Evolutionary conservation across 495 filamentous ascomycete genomes (phyloP).

Genomic region (Hamigera avellanea): DNA sequence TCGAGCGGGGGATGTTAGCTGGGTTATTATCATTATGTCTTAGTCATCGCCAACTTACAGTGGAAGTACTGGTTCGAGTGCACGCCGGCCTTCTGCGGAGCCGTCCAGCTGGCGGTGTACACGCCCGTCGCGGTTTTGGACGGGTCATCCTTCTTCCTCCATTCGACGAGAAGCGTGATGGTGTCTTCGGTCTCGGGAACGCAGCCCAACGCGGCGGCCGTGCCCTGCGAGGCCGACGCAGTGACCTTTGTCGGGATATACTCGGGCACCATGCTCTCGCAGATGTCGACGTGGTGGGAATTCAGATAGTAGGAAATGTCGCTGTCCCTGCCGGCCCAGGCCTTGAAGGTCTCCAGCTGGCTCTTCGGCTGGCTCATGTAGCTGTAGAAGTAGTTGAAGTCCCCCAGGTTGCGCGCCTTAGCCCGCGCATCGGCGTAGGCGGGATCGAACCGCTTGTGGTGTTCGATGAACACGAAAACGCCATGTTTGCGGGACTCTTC

Average conservation of each 20-base stretch:
- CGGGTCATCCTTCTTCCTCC: slow-evolving; percentile 59
- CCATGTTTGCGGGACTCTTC: slow-evolving; percentile 58
- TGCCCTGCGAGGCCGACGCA: slow-evolving; percentile 62
- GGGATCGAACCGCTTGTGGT: slow-evolving; percentile 93
- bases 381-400: slow-evolving; percentile 96
- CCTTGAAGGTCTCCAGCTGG: slow-evolving; percentile 91
- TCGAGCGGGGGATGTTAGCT: not conserved
- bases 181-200: slow-evolving; percentile 77
- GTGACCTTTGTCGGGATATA: slow-evolving; percentile 71
- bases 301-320: slow-evolving; percentile 96
- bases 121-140: slow-evolving; percentile 72
- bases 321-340: slow-evolving; percentile 83
- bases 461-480: slow-evolving; percentile 89
- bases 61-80: slow-evolving; percentile 96
- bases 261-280: slow-evolving; percentile 77
- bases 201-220: slow-evolving; percentile 63
- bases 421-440: slow-evolving; percentile 76
- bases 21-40: not conserved
- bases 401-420: slow-evolving; percentile 61
- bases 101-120: slow-evolving; percentile 91
- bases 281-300: slow-evolving; percentile 85
- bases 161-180: slow-evolving; percentile 80
- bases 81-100: slow-evolving; percentile 81
- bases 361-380: slow-evolving; percentile 95
- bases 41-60: slow-evolving; percentile 25